Conservation (phyloP, 352 stramenopile genomes). For the Globisporangium heterothallicum region DNA sequence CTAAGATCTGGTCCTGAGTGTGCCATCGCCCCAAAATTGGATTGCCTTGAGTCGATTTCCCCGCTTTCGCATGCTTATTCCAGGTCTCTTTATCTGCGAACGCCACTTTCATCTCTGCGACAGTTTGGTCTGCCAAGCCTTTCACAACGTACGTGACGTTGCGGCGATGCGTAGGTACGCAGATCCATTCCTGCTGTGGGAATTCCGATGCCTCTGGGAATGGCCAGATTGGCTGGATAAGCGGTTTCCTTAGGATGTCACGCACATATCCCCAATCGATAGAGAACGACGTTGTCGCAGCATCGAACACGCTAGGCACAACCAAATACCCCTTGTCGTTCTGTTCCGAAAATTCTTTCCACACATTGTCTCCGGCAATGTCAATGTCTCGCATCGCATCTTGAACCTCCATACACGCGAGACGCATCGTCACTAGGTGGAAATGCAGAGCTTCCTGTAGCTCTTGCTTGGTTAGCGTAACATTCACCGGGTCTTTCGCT, state of each 20-base stretch:
- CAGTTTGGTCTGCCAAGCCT: conserved; percentile 29
- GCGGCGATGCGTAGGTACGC: conserved; percentile 54
- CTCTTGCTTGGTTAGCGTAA: conserved; percentile 48
- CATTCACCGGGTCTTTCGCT: conserved; percentile 31
- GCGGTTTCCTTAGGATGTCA: conserved; percentile 52
- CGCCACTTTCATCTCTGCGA: conserved; percentile 37
- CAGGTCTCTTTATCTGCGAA: conserved; percentile 46
- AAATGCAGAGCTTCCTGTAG: conserved; percentile 64
- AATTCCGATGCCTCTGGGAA: conserved; percentile 22
- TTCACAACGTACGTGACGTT: conserved; percentile 75
- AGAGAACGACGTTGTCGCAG: conserved; percentile 2
- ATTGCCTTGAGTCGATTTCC: conserved; percentile 60
- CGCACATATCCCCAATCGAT: conserved; percentile 67
- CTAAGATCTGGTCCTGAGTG: conserved; percentile 48
- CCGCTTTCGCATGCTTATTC: conserved; percentile 49
- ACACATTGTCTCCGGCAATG: conserved; percentile 49
- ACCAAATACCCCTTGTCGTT: conserved; percentile 88
- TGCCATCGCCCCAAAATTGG: conserved; percentile 80
- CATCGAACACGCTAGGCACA: conserved; percentile 33
- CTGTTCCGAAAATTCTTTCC: conserved; percentile 79
- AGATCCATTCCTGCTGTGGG: conserved; percentile 55
- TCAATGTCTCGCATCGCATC: conserved; percentile 68
- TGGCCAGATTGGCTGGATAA: conserved; percentile 71
- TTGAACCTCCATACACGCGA: conserved; percentile 71
- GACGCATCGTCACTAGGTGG: conserved; percentile 73